Conservation (phyloP, 768 basidiomycete genomes). For the Neoboletus magnificus region DNA sequence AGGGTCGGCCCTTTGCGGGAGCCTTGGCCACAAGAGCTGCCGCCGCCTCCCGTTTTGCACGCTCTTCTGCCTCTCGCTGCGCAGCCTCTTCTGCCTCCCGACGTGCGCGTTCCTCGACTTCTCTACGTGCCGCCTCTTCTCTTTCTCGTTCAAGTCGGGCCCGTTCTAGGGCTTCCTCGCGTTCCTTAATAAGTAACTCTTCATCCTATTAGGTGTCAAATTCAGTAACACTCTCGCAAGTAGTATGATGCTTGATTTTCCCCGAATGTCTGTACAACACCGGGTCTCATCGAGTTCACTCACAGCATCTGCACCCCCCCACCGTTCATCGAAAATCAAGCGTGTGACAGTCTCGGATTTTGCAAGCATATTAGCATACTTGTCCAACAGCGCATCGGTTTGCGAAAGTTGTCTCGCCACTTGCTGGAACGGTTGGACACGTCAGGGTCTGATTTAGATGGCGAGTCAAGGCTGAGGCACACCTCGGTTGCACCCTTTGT, state of each 20-base stretch:
- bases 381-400: conserved; percentile 71
- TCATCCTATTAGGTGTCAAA: conserved; percentile 49
- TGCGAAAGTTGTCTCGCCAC: conserved; percentile 64
- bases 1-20: conserved; percentile 41
- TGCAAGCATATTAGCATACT: conserved; percentile 66
- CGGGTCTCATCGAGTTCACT: conserved; percentile 22
- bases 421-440: conserved; percentile 39
- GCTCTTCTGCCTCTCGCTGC: conserved; percentile 47
- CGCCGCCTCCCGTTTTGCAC: conserved; percentile 46
- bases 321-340: conserved; percentile 72
- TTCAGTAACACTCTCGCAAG: background rate
- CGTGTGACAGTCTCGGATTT: conserved; percentile 67
- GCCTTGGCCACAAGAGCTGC: conserved; percentile 32
- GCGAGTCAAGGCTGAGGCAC: conserved; percentile 13
- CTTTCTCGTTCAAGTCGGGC: conserved; percentile 36
- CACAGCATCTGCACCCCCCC: conserved; percentile 72
- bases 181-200: conserved; percentile 45
- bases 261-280: background rate
- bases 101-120: conserved; percentile 37
- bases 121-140: conserved; percentile 36
- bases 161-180: conserved; percentile 27
- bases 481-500: conserved; percentile 72
- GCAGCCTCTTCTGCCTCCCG: conserved; percentile 31
- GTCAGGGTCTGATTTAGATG: background rate
- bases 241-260: background rate